Base-by-base conservation (phyloP, 192 early-diverging fungal species). In the Chytriomyces sp. region DNA sequence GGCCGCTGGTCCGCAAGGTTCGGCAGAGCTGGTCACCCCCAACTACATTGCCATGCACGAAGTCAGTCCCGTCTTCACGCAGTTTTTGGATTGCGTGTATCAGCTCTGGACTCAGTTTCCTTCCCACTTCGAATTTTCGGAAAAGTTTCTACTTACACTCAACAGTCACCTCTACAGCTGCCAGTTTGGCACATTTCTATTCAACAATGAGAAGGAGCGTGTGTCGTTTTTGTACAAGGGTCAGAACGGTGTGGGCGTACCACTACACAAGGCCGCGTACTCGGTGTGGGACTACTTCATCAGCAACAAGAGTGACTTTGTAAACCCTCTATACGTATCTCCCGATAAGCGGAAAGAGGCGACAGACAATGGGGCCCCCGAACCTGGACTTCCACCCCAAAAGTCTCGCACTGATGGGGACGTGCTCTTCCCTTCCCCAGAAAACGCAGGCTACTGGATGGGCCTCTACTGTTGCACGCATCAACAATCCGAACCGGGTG, bases 31-130 rank as follows among this genome's bases (percentile, higher is more conserved):
- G 19, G 57, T 53, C 5, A 53, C 32, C 3, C 82, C 78, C n/a
- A 86, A 81, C 55, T 78, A 56, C 53, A 34, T 79, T 0, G 66
- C 74, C 2, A 80, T 84, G 17, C 74, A 78, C 39, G 97, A 99
- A 74, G 92, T 93, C 0, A 92, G 91, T 31, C 97, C 97, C 12
- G 90, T 99, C 10, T 99, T 99, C 77, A 91, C 95, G 41, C 97
- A 99, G 81, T 99, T 98, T 70, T 82, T 99, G 14, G 97, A 99
- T 78, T 96, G 94, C 80, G 86, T 95, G 33, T 99, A 92, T 80
- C 97, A 99, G 80, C 79, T 96, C 14, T 91, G 91, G 83, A 83
- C 81, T 26, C 92, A 95, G 79, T 89, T 88, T 63, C 95, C 97
- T 12, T 89, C 89, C 2, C 87, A 92, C 61, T 99, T 99, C 79